phyloP scores from a whole-genome alignment of 345 rosid genomes.

The Pelargonium nanum region DNA sequence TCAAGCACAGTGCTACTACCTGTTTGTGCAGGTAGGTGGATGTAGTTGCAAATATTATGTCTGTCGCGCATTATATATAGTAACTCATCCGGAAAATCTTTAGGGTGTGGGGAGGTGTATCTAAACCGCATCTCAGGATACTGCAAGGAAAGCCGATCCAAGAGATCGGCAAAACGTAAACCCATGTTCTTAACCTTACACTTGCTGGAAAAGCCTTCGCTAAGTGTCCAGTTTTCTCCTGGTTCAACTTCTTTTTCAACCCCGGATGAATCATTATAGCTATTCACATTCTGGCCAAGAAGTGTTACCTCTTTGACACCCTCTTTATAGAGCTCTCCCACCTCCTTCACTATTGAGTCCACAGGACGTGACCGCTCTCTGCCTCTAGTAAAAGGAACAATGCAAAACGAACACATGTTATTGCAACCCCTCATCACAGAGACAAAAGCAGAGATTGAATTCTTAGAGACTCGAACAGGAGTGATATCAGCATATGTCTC shows the following conservation, averaged over 20 bases:
- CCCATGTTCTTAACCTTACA: constrained; percentile 74
- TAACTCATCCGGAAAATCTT: constrained; percentile 82
- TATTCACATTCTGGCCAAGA: constrained; percentile 90
- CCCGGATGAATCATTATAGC: constrained; percentile 69
- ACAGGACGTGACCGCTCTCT: constrained; percentile 87
- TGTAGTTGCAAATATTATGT: constrained; percentile 66
- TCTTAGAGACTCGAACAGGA: constrained; percentile 66
- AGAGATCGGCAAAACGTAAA: constrained; percentile 78
- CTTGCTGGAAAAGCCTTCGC: constrained; percentile 81
- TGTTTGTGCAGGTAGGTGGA: constrained; percentile 90
- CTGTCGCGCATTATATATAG: constrained; percentile 69
- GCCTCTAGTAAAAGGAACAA: constrained; percentile 94
- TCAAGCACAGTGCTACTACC: constrained; percentile 69
- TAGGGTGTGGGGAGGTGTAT: constrained; percentile 95
- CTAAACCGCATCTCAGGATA: constrained; percentile 95
- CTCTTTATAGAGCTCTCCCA: constrained; percentile 64
- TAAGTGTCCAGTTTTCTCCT: constrained; percentile 58
- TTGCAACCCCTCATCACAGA: constrained; percentile 96
- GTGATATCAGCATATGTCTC: constrained; percentile 87
- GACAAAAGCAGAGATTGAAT: constrained; percentile 64
- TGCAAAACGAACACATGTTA: constrained; percentile 93
- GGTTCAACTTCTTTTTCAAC: constrained; percentile 48
- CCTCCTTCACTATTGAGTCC: constrained; percentile 79
- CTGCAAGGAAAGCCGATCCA: constrained; percentile 66
- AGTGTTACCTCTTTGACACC: constrained; percentile 92